phyloP scores from a whole-genome alignment of 116 monocot genomes.

The Posidonia oceanica region DNA sequence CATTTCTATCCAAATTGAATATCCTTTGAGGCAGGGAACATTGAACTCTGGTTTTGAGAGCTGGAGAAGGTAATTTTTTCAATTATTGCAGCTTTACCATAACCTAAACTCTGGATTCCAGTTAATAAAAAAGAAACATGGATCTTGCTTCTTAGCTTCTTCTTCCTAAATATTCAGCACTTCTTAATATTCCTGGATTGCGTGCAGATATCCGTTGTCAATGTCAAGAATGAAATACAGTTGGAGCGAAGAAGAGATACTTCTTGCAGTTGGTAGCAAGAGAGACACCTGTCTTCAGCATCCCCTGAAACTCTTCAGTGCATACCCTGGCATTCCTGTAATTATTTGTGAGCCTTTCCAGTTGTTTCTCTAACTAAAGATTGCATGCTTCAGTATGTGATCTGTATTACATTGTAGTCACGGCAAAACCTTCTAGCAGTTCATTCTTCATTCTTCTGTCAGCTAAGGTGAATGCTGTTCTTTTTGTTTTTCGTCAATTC shows the following conservation, averaged over 20 bases:
- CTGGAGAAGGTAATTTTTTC: slow-evolving; percentile 14
- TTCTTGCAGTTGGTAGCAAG: slow-evolving; percentile 41
- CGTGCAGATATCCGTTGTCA: slow-evolving; percentile 12
- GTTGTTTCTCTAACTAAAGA: background rate
- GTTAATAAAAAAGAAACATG: background rate
- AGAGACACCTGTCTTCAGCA: slow-evolving; percentile 30
- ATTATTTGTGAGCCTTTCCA: background rate
- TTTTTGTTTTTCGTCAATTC: background rate
- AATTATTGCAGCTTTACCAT: background rate
- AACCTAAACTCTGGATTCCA: background rate
- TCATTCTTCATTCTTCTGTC: background rate
- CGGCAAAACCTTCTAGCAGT: background rate
- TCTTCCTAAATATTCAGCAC: background rate
- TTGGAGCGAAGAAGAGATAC: slow-evolving; percentile 62
- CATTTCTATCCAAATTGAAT: slow-evolving; percentile 39
- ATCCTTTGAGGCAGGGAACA: slow-evolving; percentile 7
- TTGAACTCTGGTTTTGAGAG: slow-evolving; percentile 4
- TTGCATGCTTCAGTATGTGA: background rate
- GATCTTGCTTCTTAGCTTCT: background rate
- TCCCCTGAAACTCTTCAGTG: slow-evolving; percentile 42
- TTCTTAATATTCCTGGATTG: background rate
- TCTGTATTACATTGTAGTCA: background rate
- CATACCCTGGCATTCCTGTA: slow-evolving; percentile 49
- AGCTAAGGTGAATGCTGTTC: background rate
- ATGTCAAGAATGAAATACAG: slow-evolving; percentile 20